These are phyloP conservation scores for Talinum fruticosum DNA, from an alignment of 148 eudicot species.

Conservation along the genomic window DNA sequence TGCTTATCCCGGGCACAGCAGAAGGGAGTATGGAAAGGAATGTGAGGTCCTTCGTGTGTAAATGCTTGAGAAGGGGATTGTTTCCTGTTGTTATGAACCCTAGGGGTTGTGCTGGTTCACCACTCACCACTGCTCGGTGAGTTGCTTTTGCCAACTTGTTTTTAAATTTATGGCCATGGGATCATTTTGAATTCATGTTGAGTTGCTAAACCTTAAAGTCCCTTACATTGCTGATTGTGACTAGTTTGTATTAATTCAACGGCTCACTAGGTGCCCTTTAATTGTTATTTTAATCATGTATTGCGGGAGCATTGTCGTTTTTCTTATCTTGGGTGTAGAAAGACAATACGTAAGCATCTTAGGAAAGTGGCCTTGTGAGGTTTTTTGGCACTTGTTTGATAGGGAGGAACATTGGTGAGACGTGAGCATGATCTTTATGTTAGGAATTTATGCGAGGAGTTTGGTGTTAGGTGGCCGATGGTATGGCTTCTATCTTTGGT, in stretches of 20 bases:
- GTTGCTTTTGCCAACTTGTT: not conserved
- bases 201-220: not conserved
- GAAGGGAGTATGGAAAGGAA: constrained; percentile 66
- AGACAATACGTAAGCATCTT: not conserved
- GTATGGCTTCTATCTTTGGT: too few species aligned
- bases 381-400: not conserved
- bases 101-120: constrained; percentile 88
- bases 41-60: constrained; percentile 49
- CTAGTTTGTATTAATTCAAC: not conserved
- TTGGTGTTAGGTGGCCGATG: not conserved
- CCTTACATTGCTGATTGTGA: not conserved
- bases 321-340: not conserved
- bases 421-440: not conserved
- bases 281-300: not conserved
- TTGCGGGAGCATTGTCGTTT: not conserved
- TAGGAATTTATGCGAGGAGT: not conserved
- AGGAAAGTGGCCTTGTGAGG: not conserved
- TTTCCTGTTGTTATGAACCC: constrained; percentile 96
- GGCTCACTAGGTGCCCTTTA: not conserved
- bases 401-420: not conserved
- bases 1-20: constrained; percentile 70
- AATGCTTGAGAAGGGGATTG: constrained; percentile 62
- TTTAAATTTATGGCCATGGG: not conserved
- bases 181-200: not conserved
- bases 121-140: constrained; percentile 80